Evolutionary conservation across 1,284 basidiomycete species (phyloP).

Genomic region (Ganoderma boninense): DNA sequence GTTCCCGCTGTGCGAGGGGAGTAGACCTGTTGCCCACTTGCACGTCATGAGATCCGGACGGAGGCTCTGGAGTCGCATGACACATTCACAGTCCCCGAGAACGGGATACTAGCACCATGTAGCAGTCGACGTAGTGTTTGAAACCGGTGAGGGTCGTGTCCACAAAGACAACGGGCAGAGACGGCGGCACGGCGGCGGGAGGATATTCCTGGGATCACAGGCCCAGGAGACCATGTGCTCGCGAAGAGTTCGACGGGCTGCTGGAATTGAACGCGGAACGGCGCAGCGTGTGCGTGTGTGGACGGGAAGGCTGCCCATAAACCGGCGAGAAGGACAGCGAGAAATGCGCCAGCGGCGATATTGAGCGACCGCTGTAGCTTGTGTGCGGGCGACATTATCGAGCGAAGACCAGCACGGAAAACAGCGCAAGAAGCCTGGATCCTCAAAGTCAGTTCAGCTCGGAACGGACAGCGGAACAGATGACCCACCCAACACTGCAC

Average conservation of each 20-base stretch:
- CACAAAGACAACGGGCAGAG: slow-evolving; percentile 31
- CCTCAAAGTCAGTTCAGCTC: background rate
- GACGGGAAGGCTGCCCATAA: slow-evolving; percentile 68
- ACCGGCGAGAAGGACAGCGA: slow-evolving; percentile 54
- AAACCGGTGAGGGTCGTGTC: slow-evolving; percentile 58
- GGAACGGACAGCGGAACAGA: background rate
- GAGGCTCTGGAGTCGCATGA: slow-evolving; percentile 28
- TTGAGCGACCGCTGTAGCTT: slow-evolving; percentile 60
- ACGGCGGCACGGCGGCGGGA: background rate
- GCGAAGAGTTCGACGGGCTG: slow-evolving; percentile 58
- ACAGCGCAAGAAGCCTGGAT: slow-evolving; percentile 53
- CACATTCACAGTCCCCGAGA: slow-evolving; percentile 47
- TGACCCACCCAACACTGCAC: slow-evolving; percentile 54
- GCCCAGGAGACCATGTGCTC: slow-evolving; percentile 5
- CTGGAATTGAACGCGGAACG: slow-evolving; percentile 75
- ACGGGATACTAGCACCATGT: slow-evolving; percentile 62
- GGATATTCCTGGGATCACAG: slow-evolving; percentile 3
- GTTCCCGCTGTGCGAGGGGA: slow-evolving; percentile 44
- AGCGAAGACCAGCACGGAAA: slow-evolving; percentile 60
- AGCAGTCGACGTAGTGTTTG: slow-evolving; percentile 49
- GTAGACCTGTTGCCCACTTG: slow-evolving; percentile 42
- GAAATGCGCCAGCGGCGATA: slow-evolving; percentile 49
- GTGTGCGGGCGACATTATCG: slow-evolving; percentile 68
- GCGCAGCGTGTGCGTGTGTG: slow-evolving; percentile 57
- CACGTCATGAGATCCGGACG: slow-evolving; percentile 47